phyloP scores from a whole-genome alignment of 176 grass and related monocot species.

The Phyllostachys edulis region DNA sequence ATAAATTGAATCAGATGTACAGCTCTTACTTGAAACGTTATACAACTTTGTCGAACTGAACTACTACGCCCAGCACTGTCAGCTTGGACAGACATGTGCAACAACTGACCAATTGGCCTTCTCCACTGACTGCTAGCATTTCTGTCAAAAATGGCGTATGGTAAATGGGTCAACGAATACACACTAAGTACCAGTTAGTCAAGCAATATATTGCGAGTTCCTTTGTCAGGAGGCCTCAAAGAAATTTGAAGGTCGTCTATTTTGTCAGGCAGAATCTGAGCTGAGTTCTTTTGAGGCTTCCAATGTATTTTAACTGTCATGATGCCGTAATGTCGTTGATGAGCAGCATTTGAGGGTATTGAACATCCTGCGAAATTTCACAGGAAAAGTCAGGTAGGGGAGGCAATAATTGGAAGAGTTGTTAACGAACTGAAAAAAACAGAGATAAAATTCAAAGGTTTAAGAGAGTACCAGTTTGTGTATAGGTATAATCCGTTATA shows the following conservation, averaged over 20 bases:
- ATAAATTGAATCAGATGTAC: not conserved
- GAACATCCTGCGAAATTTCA: conserved; percentile 24
- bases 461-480: conserved; percentile 34
- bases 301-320: not conserved
- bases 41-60: too few species aligned
- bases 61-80: too few species aligned
- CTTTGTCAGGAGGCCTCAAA: not conserved
- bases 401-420: not conserved
- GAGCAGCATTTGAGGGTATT: not conserved
- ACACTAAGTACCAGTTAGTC: conserved; percentile 2
- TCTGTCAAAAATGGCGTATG: not conserved
- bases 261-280: conserved; percentile 7
- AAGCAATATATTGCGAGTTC: not conserved
- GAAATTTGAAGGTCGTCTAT: not conserved
- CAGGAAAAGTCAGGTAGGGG: not conserved
- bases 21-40: not conserved
- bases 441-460: not conserved
- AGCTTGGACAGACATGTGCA: not conserved
- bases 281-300: not conserved
- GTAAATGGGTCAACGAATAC: not conserved
- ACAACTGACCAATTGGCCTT: not conserved
- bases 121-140: not conserved
- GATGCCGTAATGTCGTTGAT: not conserved
- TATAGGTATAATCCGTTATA: not conserved
- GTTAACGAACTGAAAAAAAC: not conserved